A percentile compares a stretch with the other conserved stretches of the same genome.
These are phyloP conservation scores for Phytophthora kernoviae DNA, from an alignment of 352 stramenopile genomes.

Conservation along the genomic window DNA sequence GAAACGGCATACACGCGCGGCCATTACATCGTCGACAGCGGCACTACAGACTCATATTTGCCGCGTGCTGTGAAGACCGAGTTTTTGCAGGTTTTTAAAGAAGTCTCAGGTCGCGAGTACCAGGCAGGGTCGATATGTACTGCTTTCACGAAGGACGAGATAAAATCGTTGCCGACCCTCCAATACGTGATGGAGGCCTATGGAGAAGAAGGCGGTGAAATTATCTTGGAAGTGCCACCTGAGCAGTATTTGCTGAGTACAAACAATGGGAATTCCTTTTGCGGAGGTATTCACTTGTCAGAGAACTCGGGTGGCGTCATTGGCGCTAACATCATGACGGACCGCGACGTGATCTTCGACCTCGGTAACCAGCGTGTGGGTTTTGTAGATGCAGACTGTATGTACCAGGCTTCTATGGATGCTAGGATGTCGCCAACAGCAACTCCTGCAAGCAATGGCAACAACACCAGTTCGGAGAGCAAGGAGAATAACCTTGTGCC, in stretches of 20 bases:
- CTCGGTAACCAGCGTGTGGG: slow-evolving; percentile 69
- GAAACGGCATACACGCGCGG: slow-evolving; percentile 44
- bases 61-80: slow-evolving; percentile 50
- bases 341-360: slow-evolving; percentile 86
- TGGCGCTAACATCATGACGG: slow-evolving; percentile 84
- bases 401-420: slow-evolving; percentile 21
- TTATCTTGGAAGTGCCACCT: slow-evolving; percentile 65
- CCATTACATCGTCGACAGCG: slow-evolving; percentile 86
- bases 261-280: slow-evolving; percentile 49
- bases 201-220: slow-evolving; percentile 59
- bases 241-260: slow-evolving; percentile 65
- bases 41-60: slow-evolving; percentile 85
- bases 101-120: slow-evolving; percentile 54
- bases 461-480: slow-evolving; percentile 8
- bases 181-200: slow-evolving; percentile 71
- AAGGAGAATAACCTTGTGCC: slow-evolving; percentile 13
- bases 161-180: slow-evolving; percentile 63
- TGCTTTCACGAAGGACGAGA: slow-evolving; percentile 58
- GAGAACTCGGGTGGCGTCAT: slow-evolving; percentile 78
- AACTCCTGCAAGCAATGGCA: slow-evolving; percentile 7
- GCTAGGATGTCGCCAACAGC: slow-evolving; percentile 8
- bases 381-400: slow-evolving; percentile 77
- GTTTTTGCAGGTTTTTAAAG: slow-evolving; percentile 66
- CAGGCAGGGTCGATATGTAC: slow-evolving; percentile 43
- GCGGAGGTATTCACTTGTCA: slow-evolving; percentile 67